Evolutionary conservation across 306 rosid genomes (phyloP), one percentile per base, ranked within the genome.

Genomic region (Quercus bicolor): DNA sequence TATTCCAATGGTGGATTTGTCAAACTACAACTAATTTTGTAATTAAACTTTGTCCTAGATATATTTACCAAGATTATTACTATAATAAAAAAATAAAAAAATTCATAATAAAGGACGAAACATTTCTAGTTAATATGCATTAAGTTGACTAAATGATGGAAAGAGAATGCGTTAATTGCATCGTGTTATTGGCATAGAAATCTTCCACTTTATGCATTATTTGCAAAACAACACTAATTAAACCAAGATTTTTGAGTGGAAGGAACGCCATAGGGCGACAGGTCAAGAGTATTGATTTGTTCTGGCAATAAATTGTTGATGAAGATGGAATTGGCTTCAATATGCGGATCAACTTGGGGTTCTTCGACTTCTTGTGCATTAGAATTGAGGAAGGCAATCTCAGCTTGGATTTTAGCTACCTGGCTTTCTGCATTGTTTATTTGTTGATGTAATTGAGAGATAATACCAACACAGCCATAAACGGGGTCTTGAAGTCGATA

Each of bases 381-480:
- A 28, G 73, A 52, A 74, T 74, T 78, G 57, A 77, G 59, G 78
- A 74, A 13, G 23, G 85, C 83, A 75, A 91, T 84, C 37, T 91
- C 83, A 78, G 89, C 90, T 72, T 85, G 80, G n/a, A 79, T 45
- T 83, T 83, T 85, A 4, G 88, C 87, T 28, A 94, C 52, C 66
- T 87, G 86, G 56, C 74, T 53, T 74, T 92, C 90, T 45, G 84
- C 74, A 9, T 53, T 66, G n/a, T 76, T 70, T 3, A 92, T 82
- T 78, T 88, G 81, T 68, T 91, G 79, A 78, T 84, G 79, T 74
- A 91, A 83, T 59, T 82, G 84, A 34, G 90, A 85, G 65, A 92
- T 83, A 51, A 91, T 75, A 16, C 89, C 84, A 60, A 81, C 97
- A 77, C 92, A 87, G 0, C 97, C 97, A 73, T 92, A 92, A 57